Base-by-base conservation (phyloP, 208 protist species). In the Lotmaria passim region DNA sequence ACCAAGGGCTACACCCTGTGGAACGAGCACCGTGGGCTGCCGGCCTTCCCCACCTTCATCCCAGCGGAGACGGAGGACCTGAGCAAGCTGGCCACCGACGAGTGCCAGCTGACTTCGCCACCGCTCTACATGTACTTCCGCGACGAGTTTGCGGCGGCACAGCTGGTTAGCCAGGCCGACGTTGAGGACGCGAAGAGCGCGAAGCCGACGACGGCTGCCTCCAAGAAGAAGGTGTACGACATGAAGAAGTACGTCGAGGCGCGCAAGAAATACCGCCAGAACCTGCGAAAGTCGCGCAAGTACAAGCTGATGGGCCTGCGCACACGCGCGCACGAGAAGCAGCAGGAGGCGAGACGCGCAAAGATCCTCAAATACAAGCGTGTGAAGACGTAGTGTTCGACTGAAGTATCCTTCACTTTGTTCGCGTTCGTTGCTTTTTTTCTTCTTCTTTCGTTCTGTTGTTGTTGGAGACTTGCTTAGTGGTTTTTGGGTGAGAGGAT, bases 161-260 rank as follows among this genome's bases (percentile, higher is more conserved):
- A 93, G 78, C 78, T 96, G n/a, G 90, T 97, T 6, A 93, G 89
- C 6, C 93, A 97, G 75, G 69, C 90, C 0, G 93, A 96, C 48
- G 82, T 97, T 19, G 93, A 97, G 60, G 93, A 97, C 59, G 93
- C 91, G 11, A 95, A 95, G 72, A 92, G 81, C 56, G 79, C 86
- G 30, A 97, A 96, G 73, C 89, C 90, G 4, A 70, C 90, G 11
- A 73, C 78, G 1, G 75, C 84, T 19, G 70, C 87, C 12, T 68
- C 90, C 24, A 97, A 97, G 79, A 91, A 88, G 50, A 93, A 94
- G 81, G 69, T 90, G n/a, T 97, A 96, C 73, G 93, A 97, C 74
- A 88, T 94, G 84, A 93, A 92, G 75, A 97, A 97, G 76, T 95
- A 94, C 75, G 66, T 81, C 15, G 93, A 97, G 38, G 82, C 84